These are phyloP conservation scores for Lasiosphaeria ovina DNA, from an alignment of 495 filamentous ascomycete species.

Conservation along the genomic window DNA sequence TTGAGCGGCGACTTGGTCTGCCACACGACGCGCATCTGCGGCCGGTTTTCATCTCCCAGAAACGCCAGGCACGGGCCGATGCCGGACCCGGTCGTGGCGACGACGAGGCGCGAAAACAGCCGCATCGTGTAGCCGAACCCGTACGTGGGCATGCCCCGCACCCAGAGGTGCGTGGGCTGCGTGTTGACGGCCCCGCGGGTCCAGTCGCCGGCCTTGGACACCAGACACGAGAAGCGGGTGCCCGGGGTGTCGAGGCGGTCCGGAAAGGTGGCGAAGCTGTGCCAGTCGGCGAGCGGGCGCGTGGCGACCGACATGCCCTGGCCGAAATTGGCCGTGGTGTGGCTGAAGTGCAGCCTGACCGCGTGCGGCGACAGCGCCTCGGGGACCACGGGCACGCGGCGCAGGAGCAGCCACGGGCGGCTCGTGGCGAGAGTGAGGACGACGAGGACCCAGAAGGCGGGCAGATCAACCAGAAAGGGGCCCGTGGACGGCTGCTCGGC, in stretches of 20 bases:
- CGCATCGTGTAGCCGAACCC: conserved; percentile 64
- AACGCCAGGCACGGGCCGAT: conserved; percentile 60
- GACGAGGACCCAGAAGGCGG: conserved; percentile 68
- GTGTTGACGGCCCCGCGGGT: conserved; percentile 53
- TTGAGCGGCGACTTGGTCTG: conserved; percentile 41
- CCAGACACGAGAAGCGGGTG: conserved; percentile 56
- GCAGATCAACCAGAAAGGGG: conserved; percentile 49
- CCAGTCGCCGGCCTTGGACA: conserved; percentile 72
- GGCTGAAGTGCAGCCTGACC: conserved; percentile 64
- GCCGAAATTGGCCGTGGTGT: conserved; percentile 48
- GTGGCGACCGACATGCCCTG: conserved; percentile 52
- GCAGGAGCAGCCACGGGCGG: conserved; percentile 67
- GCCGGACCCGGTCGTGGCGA: conserved; percentile 69
- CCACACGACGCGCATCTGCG: conserved; percentile 44
- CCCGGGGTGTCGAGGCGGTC: conserved; percentile 32
- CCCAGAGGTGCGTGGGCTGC: conserved; percentile 54
- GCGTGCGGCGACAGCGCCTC: conserved; percentile 68
- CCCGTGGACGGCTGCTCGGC: conserved; percentile 31
- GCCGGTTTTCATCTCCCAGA: conserved; percentile 30
- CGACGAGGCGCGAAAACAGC: conserved; percentile 59
- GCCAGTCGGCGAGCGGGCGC: conserved; percentile 69
- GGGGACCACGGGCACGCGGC: conserved; percentile 56
- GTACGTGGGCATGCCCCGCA: conserved; percentile 49
- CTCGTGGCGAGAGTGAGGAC: conserved; percentile 57
- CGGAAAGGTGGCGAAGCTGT: conserved; percentile 77